Evolutionary conservation across 306 rosid species (phyloP).

Genomic region (Abrus pulchellus): DNA sequence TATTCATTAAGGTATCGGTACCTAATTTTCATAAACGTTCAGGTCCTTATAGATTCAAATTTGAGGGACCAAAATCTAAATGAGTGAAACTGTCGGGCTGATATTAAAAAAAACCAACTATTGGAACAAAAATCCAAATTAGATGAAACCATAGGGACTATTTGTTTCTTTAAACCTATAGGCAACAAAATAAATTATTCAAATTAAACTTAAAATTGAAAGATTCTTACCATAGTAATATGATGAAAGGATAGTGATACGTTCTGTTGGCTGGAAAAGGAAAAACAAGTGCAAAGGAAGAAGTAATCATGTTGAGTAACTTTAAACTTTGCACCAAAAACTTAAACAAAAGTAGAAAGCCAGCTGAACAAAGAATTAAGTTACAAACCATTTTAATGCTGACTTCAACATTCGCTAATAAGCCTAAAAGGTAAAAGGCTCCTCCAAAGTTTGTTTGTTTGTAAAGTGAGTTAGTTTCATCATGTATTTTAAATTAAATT

Average conservation of each 20-base stretch:
- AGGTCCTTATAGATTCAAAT: background rate
- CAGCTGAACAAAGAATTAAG: constrained; percentile 6
- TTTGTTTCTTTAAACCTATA: constrained; percentile 6
- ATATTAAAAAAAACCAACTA: background rate
- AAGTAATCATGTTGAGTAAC: constrained; percentile 34
- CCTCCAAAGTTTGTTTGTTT: too few relatives aligned
- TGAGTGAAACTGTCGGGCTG: background rate
- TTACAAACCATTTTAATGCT: constrained; percentile 39
- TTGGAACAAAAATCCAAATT: background rate
- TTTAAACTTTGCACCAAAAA: constrained; percentile 14
- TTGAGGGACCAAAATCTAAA: constrained; percentile 8
- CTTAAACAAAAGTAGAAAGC: constrained; percentile 23
- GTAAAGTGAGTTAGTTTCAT: too few relatives aligned
- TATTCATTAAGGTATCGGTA: background rate
- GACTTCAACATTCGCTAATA: constrained; percentile 7
- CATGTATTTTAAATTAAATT: too few relatives aligned
- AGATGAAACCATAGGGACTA: background rate
- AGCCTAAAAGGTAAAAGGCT: background rate
- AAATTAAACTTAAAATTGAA: background rate
- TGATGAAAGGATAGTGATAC: constrained; percentile 85
- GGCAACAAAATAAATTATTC: background rate
- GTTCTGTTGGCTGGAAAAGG: constrained; percentile 80
- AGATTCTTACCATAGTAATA: constrained; percentile 86
- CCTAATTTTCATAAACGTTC: background rate
- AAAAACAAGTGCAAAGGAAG: constrained; percentile 30